Evolutionary conservation across 768 basidiomycete genomes (phyloP), one percentile per base, ranked within the genome.

Genomic region (Hysterangium stoloniferum): DNA sequence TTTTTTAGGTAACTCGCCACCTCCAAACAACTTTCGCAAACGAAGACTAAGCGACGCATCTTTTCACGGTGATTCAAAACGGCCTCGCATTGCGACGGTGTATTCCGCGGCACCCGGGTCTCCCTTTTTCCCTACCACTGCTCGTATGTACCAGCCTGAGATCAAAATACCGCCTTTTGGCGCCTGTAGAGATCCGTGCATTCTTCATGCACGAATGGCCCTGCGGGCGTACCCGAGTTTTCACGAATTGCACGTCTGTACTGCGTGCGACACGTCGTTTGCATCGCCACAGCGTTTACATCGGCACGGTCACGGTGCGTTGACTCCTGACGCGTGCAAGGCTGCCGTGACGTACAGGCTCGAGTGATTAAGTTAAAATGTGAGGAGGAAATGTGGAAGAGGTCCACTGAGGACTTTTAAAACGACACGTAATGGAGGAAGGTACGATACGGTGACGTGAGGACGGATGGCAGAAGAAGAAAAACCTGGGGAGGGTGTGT

Each of bases 261-360:
- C 86, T 24, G 86, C 85, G 7, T 88, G 85, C 61, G 84, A 88
- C 59, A 69, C 78, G 20, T 75, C 70, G 54, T 87, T 88, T 61
- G 63, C 74, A 42, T 75, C 79, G 8, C 72, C 63, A n/a, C 73
- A 79, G 48, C 67, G 73, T 57, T 73, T 88, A 11, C 74, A 73
- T 46, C 75, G 75, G 55, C 85, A 88, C 59, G 84, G 80, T 19
- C 67, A 59, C 34, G 67, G 72, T n/a, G 59, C 72, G 8, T 63
- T 68, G 25, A 67, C 71, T n/a, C 76, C 76, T 59, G 82, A 85
- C 59, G 86, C 85, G 6, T 88, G 86, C 59, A 76, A 74, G 52
- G 74, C 74, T 45, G 85, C 85, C 9, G 85, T 86, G 59, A 78
- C 81, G 56, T 88, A 88, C 64, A 77, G 78, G 20, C 78, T 87